These are phyloP conservation scores for Meyerozyma smithsonii DNA, from an alignment of 1,139 yeast species.

Conservation along the genomic window DNA sequence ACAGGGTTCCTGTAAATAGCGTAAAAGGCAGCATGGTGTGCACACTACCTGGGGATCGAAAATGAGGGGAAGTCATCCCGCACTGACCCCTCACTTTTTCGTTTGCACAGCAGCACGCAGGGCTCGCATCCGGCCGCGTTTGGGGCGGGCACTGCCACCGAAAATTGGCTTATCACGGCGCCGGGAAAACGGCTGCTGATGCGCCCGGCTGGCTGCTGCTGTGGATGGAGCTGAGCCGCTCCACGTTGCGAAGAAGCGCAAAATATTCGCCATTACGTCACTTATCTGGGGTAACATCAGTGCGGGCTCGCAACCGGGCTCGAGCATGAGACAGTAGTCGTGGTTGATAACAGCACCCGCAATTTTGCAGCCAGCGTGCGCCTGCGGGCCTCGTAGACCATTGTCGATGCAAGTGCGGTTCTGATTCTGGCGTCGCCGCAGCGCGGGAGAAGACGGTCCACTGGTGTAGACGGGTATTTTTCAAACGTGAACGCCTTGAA, in stretches of 20 bases:
- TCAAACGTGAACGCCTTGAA: constrained; percentile 27
- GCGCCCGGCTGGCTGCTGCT: no score
- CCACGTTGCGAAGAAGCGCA: no score
- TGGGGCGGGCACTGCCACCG: no score
- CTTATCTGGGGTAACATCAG: constrained; percentile 1
- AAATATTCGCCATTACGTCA: background rate
- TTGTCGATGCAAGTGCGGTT: constrained; percentile 19
- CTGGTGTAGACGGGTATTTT: constrained; percentile 9
- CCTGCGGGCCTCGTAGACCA: constrained; percentile 18
- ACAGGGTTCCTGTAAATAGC: background rate
- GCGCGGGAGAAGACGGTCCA: constrained; percentile 22
- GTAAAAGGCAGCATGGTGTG: background rate
- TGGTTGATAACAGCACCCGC: background rate
- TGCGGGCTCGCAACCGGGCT: background rate
- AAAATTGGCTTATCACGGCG: no score
- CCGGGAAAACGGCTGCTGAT: no score
- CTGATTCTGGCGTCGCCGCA: constrained; percentile 16
- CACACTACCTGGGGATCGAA: background rate
- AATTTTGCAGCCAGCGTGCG: constrained; percentile 3
- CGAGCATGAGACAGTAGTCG: background rate
- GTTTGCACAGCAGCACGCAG: no score
- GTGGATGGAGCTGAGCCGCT: no score
- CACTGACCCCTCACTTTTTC: background rate
- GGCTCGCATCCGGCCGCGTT: no score
- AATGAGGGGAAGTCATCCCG: constrained; percentile 2